A percentile compares a stretch with the other conserved stretches of the same genome.
phyloP scores from a whole-genome alignment of 2,329 filamentous ascomycete species.

The Pseudogymnoascus verrucosus region DNA sequence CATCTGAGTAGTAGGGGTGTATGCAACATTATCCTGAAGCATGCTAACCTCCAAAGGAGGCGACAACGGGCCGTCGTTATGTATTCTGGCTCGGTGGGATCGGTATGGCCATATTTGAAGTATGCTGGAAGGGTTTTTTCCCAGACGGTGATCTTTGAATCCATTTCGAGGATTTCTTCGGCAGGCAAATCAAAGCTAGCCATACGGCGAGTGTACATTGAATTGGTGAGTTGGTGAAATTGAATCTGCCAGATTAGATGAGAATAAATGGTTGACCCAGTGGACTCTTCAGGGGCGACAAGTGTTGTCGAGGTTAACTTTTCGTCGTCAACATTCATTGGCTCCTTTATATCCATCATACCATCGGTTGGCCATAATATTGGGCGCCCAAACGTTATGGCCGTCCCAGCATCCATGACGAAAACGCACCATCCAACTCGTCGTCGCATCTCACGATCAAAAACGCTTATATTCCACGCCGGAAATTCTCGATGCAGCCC shows the following conservation, averaged over 20 bases:
- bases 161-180: constrained; percentile 28
- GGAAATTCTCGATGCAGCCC: constrained; percentile 38
- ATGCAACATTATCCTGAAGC: constrained; percentile 3
- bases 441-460: constrained; percentile 31
- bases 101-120: constrained; percentile 17
- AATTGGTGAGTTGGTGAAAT: constrained; percentile 7
- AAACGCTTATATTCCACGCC: constrained; percentile 26
- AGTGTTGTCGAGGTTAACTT: background rate
- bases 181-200: constrained; percentile 11
- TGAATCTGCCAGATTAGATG: background rate
- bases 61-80: background rate
- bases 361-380: constrained; percentile 20
- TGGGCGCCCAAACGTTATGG: constrained; percentile 37
- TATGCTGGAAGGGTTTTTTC: constrained; percentile 22
- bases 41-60: background rate
- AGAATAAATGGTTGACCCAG: constrained; percentile 14
- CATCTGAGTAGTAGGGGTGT: background rate
- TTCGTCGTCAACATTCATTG: constrained; percentile 29
- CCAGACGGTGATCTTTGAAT: constrained; percentile 26
- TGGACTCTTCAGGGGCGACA: background rate
- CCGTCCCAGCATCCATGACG: constrained; percentile 38
- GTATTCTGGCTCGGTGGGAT: constrained; percentile 15
- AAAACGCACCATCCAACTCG: constrained; percentile 35
- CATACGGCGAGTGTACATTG: constrained; percentile 21
- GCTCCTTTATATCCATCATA: constrained; percentile 27